Conservation (phyloP, 2,329 filamentous ascomycete genomes). For the Rhinocladiella similis region DNA sequence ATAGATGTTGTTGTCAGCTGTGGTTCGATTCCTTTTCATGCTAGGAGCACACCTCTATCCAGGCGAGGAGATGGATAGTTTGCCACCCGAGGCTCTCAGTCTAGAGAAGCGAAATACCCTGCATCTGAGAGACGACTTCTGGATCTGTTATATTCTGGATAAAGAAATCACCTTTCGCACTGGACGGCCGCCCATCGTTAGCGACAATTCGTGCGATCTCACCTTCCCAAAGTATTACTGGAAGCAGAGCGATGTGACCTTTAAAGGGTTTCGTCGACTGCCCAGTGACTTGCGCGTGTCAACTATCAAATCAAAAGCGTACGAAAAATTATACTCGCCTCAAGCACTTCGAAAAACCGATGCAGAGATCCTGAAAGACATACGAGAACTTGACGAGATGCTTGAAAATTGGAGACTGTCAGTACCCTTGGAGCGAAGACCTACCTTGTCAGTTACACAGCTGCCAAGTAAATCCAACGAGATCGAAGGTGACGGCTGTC, state of each 20-base stretch:
- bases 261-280: constrained; percentile 35
- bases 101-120: constrained; percentile 18
- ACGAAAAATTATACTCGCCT: constrained; percentile 52
- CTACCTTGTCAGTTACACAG: constrained; percentile 47
- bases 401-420: constrained; percentile 57
- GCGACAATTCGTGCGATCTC: constrained; percentile 55
- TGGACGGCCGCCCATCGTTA: constrained; percentile 53
- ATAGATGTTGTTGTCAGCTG: constrained; percentile 44
- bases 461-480: constrained; percentile 30
- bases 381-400: constrained; percentile 58
- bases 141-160: constrained; percentile 57
- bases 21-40: constrained; percentile 51
- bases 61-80: constrained; percentile 22
- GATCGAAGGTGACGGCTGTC: neutral
- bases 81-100: constrained; percentile 4
- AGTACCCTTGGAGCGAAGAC: constrained; percentile 47
- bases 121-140: constrained; percentile 50
- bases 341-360: constrained; percentile 52
- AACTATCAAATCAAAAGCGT: constrained; percentile 54
- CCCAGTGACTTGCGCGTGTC: constrained; percentile 53
- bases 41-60: constrained; percentile 47
- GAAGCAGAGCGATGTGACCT: constrained; percentile 33
- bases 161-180: constrained; percentile 58
- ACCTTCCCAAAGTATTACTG: constrained; percentile 47
- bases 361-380: constrained; percentile 55